Conservation (phyloP, 2,329 filamentous ascomycete genomes). For the Pseudovirgaria hyperparasitica region DNA sequence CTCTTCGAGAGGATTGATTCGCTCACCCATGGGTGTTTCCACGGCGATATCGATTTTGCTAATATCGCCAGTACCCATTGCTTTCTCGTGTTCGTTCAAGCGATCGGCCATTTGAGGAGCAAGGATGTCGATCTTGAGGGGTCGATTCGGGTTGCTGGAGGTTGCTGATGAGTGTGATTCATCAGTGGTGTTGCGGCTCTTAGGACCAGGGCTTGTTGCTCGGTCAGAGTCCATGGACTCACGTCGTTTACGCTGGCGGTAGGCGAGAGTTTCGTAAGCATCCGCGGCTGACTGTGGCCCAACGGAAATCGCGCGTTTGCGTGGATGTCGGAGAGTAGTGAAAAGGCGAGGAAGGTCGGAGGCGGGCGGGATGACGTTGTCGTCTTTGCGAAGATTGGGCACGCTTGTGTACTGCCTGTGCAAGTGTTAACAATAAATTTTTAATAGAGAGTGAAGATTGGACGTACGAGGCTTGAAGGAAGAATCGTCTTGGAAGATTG, state of each 20-base stretch:
- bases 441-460: background rate
- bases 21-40: slow-evolving; percentile 10
- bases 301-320: slow-evolving; percentile 72
- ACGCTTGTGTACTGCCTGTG: slow-evolving; percentile 67
- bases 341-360: slow-evolving; percentile 75
- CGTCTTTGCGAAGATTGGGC: slow-evolving; percentile 57
- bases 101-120: slow-evolving; percentile 32
- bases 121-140: slow-evolving; percentile 31
- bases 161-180: slow-evolving; percentile 10
- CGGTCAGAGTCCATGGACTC: slow-evolving; percentile 48
- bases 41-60: slow-evolving; percentile 20
- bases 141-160: slow-evolving; percentile 16
- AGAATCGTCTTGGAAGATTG: slow-evolving; percentile 77
- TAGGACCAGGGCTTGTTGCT: no score
- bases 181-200: slow-evolving; percentile 4
- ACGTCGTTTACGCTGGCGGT: slow-evolving; percentile 59
- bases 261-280: slow-evolving; percentile 88
- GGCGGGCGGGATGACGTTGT: slow-evolving; percentile 84
- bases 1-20: slow-evolving; percentile 5
- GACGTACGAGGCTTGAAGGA: slow-evolving; percentile 64
- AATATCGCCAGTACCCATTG: slow-evolving; percentile 56
- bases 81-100: slow-evolving; percentile 54
- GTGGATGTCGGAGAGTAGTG: slow-evolving; percentile 67
- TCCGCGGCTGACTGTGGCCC: slow-evolving; percentile 94
- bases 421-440: slow-evolving; percentile 1